Conservation (phyloP, 108 stramenopile genomes). For the Stephanodiscus minutulus region DNA sequence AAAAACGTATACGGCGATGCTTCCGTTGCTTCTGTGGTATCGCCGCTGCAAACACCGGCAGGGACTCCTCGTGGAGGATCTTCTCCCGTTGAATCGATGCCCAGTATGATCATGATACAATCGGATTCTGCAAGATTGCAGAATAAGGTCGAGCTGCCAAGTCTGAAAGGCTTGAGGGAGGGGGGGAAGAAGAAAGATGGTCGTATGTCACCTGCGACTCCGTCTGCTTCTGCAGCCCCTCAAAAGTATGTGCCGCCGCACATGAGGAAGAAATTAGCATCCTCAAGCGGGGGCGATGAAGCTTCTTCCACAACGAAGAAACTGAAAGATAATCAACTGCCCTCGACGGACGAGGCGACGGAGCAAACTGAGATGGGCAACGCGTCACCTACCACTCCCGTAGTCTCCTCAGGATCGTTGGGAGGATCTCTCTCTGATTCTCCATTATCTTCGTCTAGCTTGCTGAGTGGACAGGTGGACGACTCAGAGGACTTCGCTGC, state of each 20-base stretch:
- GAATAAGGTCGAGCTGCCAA: conserved; percentile 9
- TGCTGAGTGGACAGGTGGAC: conserved; percentile 37
- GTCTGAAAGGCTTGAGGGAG: conserved; percentile 6
- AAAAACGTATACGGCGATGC: conserved; percentile 3
- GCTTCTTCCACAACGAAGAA: conserved; percentile 1
- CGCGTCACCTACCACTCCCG: neutral
- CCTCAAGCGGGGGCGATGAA: neutral
- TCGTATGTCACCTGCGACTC: conserved; percentile 25
- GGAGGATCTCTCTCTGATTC: conserved; percentile 28
- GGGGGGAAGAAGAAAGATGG: conserved; percentile 1
- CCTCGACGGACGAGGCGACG: conserved; percentile 13
- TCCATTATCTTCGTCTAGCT: conserved; percentile 25
- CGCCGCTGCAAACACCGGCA: conserved; percentile 18
- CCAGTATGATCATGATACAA: neutral
- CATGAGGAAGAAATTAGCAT: conserved; percentile 42
- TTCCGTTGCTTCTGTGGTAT: conserved; percentile 9
- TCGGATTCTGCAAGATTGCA: conserved; percentile 5
- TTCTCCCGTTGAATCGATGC: conserved; percentile 25
- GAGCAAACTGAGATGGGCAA: neutral
- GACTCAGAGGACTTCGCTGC: conserved; percentile 7
- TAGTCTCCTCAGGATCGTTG: neutral
- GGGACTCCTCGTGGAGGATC: conserved; percentile 42
- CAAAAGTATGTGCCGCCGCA: conserved; percentile 59
- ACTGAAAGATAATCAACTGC: conserved; percentile 12
- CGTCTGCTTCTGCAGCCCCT: conserved; percentile 1